A percentile compares a stretch with the other conserved stretches of the same genome.
Conservation (phyloP, 345 rosid species). For the Alliaria petiolata region DNA sequence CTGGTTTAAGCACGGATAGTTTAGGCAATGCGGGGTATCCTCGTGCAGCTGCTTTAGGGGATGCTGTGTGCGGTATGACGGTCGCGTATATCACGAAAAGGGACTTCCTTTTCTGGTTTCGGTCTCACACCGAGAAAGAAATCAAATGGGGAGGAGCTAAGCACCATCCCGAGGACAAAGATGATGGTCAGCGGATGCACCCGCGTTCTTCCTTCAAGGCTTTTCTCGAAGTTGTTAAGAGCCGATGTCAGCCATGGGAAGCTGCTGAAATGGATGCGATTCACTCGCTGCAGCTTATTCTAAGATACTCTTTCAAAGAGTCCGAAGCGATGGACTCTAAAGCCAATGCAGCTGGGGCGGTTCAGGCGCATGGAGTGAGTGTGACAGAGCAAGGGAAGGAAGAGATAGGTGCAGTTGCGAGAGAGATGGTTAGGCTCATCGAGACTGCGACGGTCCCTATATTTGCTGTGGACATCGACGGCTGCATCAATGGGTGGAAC, state of each 20-base stretch:
- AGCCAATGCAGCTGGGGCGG: constrained; percentile 35
- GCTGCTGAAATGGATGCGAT: constrained; percentile 96
- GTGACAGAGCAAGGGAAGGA: constrained; percentile 69
- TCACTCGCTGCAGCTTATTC: constrained; percentile 89
- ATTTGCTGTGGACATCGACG: constrained; percentile 80
- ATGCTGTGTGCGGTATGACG: constrained; percentile 97
- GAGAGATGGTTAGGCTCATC: constrained; percentile 96
- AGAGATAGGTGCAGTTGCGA: constrained; percentile 88
- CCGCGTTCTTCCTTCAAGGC: constrained; percentile 96
- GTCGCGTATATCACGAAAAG: constrained; percentile 80
- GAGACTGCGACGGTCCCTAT: constrained; percentile 96
- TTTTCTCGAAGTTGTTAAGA: constrained; percentile 93
- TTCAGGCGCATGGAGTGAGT: constrained; percentile 48
- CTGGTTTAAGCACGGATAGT: constrained; percentile 92
- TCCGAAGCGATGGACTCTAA: constrained; percentile 67
- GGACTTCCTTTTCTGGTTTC: constrained; percentile 93
- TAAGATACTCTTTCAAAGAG: constrained; percentile 81
- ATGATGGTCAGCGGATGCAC: constrained; percentile 92
- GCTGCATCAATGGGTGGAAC: constrained; percentile 88
- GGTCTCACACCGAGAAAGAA: constrained; percentile 92
- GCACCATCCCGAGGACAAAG: constrained; percentile 95
- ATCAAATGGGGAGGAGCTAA: constrained; percentile 99
- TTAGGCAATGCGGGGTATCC: constrained; percentile 89
- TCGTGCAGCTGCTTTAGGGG: constrained; percentile 75
- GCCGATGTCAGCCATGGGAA: constrained; percentile 91